Base-by-base conservation (phyloP, 768 basidiomycete species). In the Tricholoma hemisulphureum region DNA sequence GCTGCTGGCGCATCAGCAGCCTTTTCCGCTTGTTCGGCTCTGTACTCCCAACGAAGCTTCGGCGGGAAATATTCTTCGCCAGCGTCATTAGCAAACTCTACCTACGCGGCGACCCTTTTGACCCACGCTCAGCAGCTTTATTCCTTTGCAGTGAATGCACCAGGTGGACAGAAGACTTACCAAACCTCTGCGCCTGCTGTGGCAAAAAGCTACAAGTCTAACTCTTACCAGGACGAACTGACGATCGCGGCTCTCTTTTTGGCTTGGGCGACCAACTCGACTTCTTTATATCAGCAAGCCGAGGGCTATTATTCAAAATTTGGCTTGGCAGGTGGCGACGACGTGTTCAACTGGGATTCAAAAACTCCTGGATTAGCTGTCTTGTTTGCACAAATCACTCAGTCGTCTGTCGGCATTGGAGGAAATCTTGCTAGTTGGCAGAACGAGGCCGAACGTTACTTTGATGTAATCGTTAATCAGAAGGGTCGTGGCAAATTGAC, bases 331-430 rank as follows among this genome's bases (percentile, higher is more conserved):
- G 76, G 77, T 1, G 73, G 79, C 31, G 73, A 85, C 45, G 72
- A 76, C 2, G 85, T 89, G 5, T 90, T 94, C 73, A 95, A 95
- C 68, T 98, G 95, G 95, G 95, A 95, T 67, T 82, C 84, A 3
- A 89, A 91, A 69, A 83, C 82, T 1, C 88, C 92, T 1, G 95
- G 87, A 2, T 66, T 93, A 0, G 81, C 84, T 39, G 82, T 95
- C 18, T 72, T 96, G 6, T 90, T 88, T 58, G 80, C 88, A 1
- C 91, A 96, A 64, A 77, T 92, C 24, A 83, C 85, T 1, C 77
- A 84, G 51, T 79, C 83, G 2, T 78, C 83, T 55, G 78, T 83
- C 2, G 66, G 68, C 31, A 70, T 89, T 13, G 77, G 70, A 51
- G 81, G 80, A 13, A 87, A 91, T 59, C 69, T 85, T 14, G 77